Base-by-base conservation (phyloP, 306 rosid species). In the Cyclanthera cordifolia region DNA sequence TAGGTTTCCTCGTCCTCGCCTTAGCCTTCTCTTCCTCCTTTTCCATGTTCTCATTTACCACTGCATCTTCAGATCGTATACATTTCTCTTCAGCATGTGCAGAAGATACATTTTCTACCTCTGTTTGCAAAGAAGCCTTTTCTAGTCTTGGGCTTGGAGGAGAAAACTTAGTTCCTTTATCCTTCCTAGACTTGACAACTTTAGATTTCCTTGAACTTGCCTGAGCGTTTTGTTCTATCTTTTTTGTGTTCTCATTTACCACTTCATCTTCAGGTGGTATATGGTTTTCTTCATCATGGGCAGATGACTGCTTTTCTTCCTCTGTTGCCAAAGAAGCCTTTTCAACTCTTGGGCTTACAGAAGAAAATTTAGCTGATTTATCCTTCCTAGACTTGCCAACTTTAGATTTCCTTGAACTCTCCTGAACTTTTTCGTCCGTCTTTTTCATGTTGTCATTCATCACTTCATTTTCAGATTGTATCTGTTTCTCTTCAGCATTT, bases 241-340 rank as follows among this genome's bases (percentile, higher is more conserved):
- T 49, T 17, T 64, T 47, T 54, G 3, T 66, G 9, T 66, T 46
- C 41, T 66, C 41, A 8, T 66, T 21, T 24, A 47, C 52, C 24
- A 43, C 13, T 66, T 25, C 54, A 46, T 15, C 79, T 71, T 82
- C 78, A 34, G 75, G 53, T 50, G 80, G 77, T 74, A 63, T 77
- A 72, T 59, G 51, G 57, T 67, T 78, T 60, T 74, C 78, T 61
- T 66, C 69, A 25, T 27, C 74, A 60, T 51, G 75, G 72, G 66
- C 67, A 67, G 43, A 69, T 46, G 20, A 57, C 82, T 64, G 53
- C 77, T 75, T 74, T 75, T 24, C 71, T 53, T 85, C 72, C 73
- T 73, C 79, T 76, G 70, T 66, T 25, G 43, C 1, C 71, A 24
- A 41, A 13, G 53, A 45, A 43, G 34, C n/a, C 19, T 20, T 65